phyloP scores from a whole-genome alignment of 352 stramenopile species.

The Pelagophyceae sp. region DNA sequence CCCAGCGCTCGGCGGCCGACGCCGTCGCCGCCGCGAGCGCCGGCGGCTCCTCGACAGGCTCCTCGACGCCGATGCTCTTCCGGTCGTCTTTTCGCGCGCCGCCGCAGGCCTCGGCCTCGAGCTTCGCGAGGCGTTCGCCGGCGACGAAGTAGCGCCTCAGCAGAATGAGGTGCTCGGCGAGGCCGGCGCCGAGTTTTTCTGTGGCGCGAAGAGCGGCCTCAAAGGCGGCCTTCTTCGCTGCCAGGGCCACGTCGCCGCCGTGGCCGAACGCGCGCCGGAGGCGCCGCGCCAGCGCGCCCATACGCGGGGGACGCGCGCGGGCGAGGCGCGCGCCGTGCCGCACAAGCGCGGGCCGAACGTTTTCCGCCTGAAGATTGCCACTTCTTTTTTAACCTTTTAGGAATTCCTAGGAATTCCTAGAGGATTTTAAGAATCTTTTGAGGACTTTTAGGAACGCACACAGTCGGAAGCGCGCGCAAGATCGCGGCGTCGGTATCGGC shows the following conservation, averaged over 20 bases:
- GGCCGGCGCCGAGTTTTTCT: not conserved
- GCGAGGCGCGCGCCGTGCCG: not conserved
- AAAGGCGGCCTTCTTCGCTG: no score
- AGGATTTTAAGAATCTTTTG: not conserved
- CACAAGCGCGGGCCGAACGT: no score
- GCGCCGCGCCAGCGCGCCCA: not conserved
- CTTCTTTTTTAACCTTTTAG: no score
- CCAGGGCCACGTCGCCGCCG: no score
- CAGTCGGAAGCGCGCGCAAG: not conserved
- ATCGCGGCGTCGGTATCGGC: not conserved
- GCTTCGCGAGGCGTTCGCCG: not conserved
- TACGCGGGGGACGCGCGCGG: no score
- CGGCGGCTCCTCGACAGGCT: not conserved
- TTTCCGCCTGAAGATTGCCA: no score
- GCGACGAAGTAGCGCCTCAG: not conserved
- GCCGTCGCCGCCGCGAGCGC: not conserved
- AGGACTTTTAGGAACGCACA: not conserved
- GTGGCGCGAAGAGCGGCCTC: no score
- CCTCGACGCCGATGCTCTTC: no score
- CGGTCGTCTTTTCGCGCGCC: not conserved
- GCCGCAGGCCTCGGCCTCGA: not conserved
- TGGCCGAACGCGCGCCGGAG: not conserved
- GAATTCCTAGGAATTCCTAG: not conserved
- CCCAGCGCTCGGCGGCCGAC: not conserved
- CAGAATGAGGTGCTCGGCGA: not conserved